phyloP scores from a whole-genome alignment of 1,284 basidiomycete species.

The Microbotryomycetes sp. region DNA sequence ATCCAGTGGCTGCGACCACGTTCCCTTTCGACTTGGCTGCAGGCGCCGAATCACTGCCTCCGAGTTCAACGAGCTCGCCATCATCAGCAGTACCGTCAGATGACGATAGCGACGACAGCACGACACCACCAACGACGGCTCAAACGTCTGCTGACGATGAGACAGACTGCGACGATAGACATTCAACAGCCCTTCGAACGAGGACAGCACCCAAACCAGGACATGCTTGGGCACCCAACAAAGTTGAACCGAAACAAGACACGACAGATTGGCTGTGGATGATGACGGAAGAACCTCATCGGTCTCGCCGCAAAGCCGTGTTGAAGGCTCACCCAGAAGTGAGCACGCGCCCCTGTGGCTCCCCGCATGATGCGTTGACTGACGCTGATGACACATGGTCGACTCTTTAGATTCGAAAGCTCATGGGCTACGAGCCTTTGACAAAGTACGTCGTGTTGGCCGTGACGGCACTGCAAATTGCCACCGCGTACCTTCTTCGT shows the following conservation, averaged over 20 bases:
- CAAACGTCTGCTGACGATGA: background rate
- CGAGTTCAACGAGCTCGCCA: background rate
- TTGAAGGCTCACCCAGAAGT: constrained; percentile 93
- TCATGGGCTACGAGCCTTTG: constrained; percentile 89
- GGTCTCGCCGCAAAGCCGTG: constrained; percentile 76
- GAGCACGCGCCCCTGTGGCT: constrained; percentile 27
- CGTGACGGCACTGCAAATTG: constrained; percentile 73
- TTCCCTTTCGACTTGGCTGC: background rate
- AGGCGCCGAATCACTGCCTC: background rate
- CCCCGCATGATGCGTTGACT: background rate
- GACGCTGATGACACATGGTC: background rate
- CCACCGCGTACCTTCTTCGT: constrained; percentile 59
- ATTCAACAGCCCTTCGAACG: background rate
- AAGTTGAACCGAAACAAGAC: constrained; percentile 35
- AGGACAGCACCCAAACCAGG: constrained; percentile 8
- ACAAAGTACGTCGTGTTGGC: constrained; percentile 79
- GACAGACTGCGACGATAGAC: background rate
- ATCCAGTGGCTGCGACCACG: background rate
- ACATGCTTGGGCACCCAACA: constrained; percentile 39
- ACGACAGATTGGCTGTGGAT: constrained; percentile 63
- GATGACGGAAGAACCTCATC: constrained; percentile 95
- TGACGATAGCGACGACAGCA: background rate
- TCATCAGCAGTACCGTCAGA: background rate
- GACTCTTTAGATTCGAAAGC: constrained; percentile 63
- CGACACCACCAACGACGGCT: background rate